Conservation (phyloP, 306 rosid species). For the Inga laurina region DNA sequence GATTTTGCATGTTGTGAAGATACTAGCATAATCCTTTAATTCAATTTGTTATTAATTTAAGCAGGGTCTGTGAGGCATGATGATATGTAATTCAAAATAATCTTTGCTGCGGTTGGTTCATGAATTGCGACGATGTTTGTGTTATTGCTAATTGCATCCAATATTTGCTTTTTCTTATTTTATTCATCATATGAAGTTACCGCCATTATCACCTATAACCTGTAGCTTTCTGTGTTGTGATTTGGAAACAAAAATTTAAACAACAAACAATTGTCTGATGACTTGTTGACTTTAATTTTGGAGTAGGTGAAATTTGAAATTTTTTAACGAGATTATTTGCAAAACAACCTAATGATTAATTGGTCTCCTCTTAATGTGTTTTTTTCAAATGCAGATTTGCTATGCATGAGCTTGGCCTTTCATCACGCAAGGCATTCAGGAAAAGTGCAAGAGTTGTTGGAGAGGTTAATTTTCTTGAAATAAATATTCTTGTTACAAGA, state of each 20-base stretch:
- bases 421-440: constrained; percentile 87
- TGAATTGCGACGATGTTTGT: constrained; percentile 3
- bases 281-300: background rate
- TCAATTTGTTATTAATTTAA: background rate
- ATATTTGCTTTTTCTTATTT: background rate
- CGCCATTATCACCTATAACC: background rate
- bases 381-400: constrained; percentile 66
- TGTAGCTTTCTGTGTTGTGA: background rate
- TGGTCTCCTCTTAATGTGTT: constrained; percentile 10
- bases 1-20: background rate
- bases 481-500: constrained; percentile 12
- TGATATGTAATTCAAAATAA: background rate
- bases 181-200: constrained; percentile 19
- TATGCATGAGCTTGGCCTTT: constrained; percentile 93
- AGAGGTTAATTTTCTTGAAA: constrained; percentile 62
- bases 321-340: constrained; percentile 24
- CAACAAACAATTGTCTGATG: background rate
- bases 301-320: constrained; percentile 18
- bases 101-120: constrained; percentile 21
- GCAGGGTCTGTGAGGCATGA: background rate
- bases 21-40: background rate
- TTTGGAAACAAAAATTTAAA: background rate
- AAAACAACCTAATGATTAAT: constrained; percentile 17
- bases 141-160: background rate
- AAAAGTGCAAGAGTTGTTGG: constrained; percentile 99